Percentiles rank a stretch among this genome's conserved stretches.
phyloP scores from a whole-genome alignment of 257 asterid genomes.

The Phtheirospermum japonicum region DNA sequence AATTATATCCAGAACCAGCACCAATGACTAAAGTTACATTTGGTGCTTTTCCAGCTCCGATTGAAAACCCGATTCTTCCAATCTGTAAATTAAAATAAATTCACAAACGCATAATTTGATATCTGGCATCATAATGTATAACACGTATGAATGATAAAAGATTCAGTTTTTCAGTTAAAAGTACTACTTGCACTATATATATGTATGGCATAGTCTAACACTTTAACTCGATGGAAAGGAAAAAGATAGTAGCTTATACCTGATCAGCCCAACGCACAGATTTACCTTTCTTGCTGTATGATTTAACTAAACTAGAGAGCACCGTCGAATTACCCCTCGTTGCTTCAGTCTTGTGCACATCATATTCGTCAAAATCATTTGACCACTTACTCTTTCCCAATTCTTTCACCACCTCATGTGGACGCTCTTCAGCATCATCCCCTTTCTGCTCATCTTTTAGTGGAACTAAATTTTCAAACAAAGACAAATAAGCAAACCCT shows the following conservation, averaged over 20 bases:
- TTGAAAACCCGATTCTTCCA: constrained; percentile 73
- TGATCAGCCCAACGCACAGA: constrained; percentile 94
- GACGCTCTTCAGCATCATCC: constrained; percentile 41
- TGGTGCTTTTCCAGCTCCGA: constrained; percentile 54
- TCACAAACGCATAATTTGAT: background rate
- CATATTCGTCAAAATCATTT: constrained; percentile 75
- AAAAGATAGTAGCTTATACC: constrained; percentile 48
- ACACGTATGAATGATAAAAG: background rate
- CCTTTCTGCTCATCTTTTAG: constrained; percentile 40
- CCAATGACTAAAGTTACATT: constrained; percentile 74
- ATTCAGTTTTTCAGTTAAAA: background rate
- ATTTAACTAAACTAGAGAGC: constrained; percentile 48
- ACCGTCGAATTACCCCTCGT: constrained; percentile 40
- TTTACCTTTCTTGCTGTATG: constrained; percentile 84
- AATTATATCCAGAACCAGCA: constrained; percentile 90
- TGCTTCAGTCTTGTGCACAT: constrained; percentile 37
- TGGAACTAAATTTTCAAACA: constrained; percentile 37
- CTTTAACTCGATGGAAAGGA: background rate
- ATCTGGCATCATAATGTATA: constrained; percentile 1
- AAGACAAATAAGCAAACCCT: constrained; percentile 17
- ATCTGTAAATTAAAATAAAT: constrained; percentile 38
- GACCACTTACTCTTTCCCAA: constrained; percentile 97
- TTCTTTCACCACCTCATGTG: constrained; percentile 60
- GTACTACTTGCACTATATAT: background rate
- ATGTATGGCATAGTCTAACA: background rate